These are phyloP conservation scores for Thalia dealbata DNA, from an alignment of 176 grass and related monocot genomes.

Conservation along the genomic window DNA sequence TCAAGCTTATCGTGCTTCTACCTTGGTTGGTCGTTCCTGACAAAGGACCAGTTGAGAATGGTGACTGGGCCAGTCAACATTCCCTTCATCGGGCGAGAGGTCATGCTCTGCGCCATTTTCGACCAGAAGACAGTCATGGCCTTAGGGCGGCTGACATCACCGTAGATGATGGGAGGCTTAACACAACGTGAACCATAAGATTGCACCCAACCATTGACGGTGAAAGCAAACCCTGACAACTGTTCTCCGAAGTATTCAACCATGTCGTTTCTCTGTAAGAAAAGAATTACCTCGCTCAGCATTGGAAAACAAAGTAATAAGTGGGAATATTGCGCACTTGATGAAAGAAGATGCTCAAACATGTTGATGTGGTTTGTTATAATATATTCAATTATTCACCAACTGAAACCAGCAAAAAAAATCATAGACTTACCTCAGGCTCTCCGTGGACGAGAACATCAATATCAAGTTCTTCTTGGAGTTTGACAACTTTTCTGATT, in stretches of 20 bases:
- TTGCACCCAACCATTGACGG: slow-evolving; percentile 91
- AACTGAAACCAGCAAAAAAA: not conserved
- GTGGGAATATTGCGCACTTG: too few relatives aligned
- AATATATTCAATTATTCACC: not conserved
- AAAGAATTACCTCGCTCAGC: not conserved
- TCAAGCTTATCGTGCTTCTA: not conserved
- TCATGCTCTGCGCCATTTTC: slow-evolving; percentile 67
- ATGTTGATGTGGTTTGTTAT: not conserved
- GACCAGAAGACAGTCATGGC: slow-evolving; percentile 96
- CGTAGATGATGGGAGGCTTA: slow-evolving; percentile 89
- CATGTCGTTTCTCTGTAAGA: slow-evolving; percentile 86
- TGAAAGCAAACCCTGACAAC: slow-evolving; percentile 86
- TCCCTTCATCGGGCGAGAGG: slow-evolving; percentile 89
- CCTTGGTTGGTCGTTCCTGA: slow-evolving; percentile 92
- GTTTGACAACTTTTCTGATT: slow-evolving; percentile 89
- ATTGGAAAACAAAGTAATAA: too few relatives aligned
- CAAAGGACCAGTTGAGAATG: slow-evolving; percentile 98
- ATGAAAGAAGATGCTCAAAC: not conserved
- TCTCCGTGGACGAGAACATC: slow-evolving; percentile 91
- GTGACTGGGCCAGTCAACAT: slow-evolving; percentile 91
- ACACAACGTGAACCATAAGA: slow-evolving; percentile 89
- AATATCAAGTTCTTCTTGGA: slow-evolving; percentile 89
- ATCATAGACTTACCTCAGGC: slow-evolving; percentile 52
- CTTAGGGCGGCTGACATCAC: slow-evolving; percentile 90
- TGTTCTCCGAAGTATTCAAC: slow-evolving; percentile 93